Evolutionary conservation across 352 stramenopile species (phyloP), one percentile per base, ranked within the genome.

Genomic region (Pythium aphanidermatum): DNA sequence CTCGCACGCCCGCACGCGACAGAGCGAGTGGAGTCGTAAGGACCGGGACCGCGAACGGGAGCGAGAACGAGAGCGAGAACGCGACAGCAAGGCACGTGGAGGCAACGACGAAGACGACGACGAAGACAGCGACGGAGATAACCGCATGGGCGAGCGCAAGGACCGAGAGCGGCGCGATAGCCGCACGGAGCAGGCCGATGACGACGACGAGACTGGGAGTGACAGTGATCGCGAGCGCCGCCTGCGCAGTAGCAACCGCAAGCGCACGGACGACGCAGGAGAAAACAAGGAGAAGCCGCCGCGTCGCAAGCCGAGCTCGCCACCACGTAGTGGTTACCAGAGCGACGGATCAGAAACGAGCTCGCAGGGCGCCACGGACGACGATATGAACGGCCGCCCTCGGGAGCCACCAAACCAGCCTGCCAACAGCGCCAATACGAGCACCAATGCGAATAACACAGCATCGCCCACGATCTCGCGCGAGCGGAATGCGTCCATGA

Each of bases 401-500:
- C 38, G 23, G 19, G 17, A 45, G 7, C n/a, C 23, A 17, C 38
- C 25, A 19, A 9, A 11, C 23, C 11, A 14, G 24, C 10, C 24
- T 12, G 25, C 34, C 21, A 42, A 33, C 5, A 29, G 13, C 5
- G 30, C 2, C 12, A 19, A 25, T 14, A 24, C 30, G 31, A 33
- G 36, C 30, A 39, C 16, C 13, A 46, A 17, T 17, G 29, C 29
- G 13, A 39, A 28, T 2, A 14, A 47, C 10, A 28, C 39, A 16
- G 24, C 17, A 23, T 24, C 23, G 19, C 37, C 37, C 8, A 27
- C 36, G 25, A 46, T 14, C 6, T 13, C 46, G 20, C 27, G 24
- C 19, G 46, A 51, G 20, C 46, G 53, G 24, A 51, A 55, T 25
- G 52, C 39, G 24, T 56, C 53, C 21, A 62, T 62, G 45, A 51